Evolutionary conservation across 1,139 yeast species (phyloP), one percentile per base, ranked within the genome.

Genomic region (Candida pseudoviswanathii): DNA sequence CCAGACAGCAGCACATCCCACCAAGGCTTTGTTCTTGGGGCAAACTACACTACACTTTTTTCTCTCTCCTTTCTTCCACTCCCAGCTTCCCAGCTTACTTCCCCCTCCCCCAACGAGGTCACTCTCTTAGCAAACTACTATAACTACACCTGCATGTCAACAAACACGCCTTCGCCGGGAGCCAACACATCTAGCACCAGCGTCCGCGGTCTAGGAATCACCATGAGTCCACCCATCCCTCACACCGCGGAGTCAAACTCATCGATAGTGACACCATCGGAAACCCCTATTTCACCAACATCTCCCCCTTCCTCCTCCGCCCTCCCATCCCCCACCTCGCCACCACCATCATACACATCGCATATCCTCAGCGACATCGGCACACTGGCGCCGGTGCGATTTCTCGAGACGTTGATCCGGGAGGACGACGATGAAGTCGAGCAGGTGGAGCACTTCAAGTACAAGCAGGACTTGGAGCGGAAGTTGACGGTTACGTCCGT

Each of bases 391-490:
- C 68, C 69, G 1, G 64, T 59, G 2, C 55, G 61, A 41, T 51
- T 63, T 39, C 44, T 67, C 3, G 58, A 56, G 24, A 55, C 61
- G 3, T 51, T 66, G 21, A 54, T 68, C 27, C 61, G 58, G 16
- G 66, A 68, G 42, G 51, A 44, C 24, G 82, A 77, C 51, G 81
- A 81, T 52, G 81, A 77, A 48, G 73, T 69, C 5, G 88, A 84
- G 55, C 78, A 77, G 11, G 81, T 84, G 10, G 90, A 85, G 56
- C 87, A 84, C 60, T 85, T 86, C 70, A 80, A 81, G 50, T 86
- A 86, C 62, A 84, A 85, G 55, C 90, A 85, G 60, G 86, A 83
- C 46, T 69, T 86, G 51, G 84, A 82, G 51, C 75, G 88, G 55
- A 83, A 85, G 53, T 72, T 86, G 51, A 78, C 88, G 0, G 86